Evolutionary conservation across 1,284 basidiomycete genomes (phyloP).

Genomic region (Crepidotus sp.): DNA sequence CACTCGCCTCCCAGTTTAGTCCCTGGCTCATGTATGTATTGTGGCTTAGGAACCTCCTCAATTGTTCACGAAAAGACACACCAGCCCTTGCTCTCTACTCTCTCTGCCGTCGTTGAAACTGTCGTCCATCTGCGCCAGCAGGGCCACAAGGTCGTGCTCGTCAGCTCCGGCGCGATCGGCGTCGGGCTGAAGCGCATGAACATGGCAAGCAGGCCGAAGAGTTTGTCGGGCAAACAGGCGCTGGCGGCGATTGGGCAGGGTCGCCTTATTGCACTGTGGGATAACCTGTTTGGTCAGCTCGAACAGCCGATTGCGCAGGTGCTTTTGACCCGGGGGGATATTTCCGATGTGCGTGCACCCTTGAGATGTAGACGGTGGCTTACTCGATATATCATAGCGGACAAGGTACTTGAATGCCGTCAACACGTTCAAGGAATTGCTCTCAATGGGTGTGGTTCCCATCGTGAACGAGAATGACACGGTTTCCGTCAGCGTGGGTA

Average conservation of each 20-base stretch:
- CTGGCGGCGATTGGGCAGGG: conserved; percentile 96
- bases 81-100: conserved; percentile 81
- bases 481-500: conserved; percentile 82
- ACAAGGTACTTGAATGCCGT: conserved; percentile 92
- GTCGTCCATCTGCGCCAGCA: conserved; percentile 69
- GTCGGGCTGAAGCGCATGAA: conserved; percentile 92
- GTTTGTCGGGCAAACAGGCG: conserved; percentile 89
- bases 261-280: conserved; percentile 92
- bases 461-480: conserved; percentile 98
- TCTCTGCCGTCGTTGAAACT: conserved; percentile 90
- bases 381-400: conserved; percentile 48
- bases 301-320: conserved; percentile 96
- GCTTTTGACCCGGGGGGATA: conserved; percentile 88
- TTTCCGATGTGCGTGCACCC: conserved; percentile 79
- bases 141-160: conserved; percentile 92
- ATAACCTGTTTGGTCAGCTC: conserved; percentile 88
- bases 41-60: conserved; percentile 72
- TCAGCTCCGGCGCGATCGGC: conserved; percentile 94
- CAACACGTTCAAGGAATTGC: conserved; percentile 83
- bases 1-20: conserved; percentile 2
- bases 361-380: conserved; percentile 20
- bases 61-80: conserved; percentile 89
- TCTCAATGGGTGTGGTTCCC: conserved; percentile 85
- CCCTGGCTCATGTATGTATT: conserved; percentile 8
- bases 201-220: conserved; percentile 73